Base-by-base conservation (phyloP, 2,329 filamentous ascomycete species). In the Aspergillus floridensis region DNA sequence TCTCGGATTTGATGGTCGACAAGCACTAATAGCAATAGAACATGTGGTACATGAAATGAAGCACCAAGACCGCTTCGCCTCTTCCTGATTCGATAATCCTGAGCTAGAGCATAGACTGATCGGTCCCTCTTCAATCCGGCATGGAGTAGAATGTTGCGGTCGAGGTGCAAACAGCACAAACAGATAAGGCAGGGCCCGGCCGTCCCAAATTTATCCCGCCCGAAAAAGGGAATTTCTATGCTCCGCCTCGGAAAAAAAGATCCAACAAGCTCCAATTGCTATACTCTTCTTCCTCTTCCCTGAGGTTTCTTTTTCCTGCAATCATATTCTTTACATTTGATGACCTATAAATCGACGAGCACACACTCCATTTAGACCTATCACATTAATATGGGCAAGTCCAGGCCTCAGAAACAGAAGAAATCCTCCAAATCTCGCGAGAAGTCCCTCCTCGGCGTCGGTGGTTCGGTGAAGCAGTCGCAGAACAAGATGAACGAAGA, bases 401-500 rank as follows among this genome's bases (percentile, higher is more conserved):
- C 81, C 56, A 81, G 80, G 72, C 77, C 80, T 57, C 76, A 78
- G 59, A 76, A 76, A 67, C 82, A 76, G 59, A 78, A 77, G 59
- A 78, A 77, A 62, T 67, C 72, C 60, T 72, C 75, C 51, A 77
- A 75, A 60, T 71, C 72, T 58, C 74, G 73, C 61, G 64, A 72
- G 70, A 80, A 79, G 67, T 77, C 79, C 59, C 71, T 77, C 58
- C 71, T 76, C 60, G 74, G 77, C 68, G 74, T 73, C 58, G 75
- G 76, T 63, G 67, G 72, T 65, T 72, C 74, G 35, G 66, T 73
- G 58, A 71, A 69, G 54, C 71, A 79, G 75, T 68, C 77, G 54
- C 71, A 79, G 75, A 68, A 77, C 73, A 75, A 75, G 60, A 72
- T 79, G 62, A 79, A 79, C 66, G 79, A 82, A 66, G 79, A 82